A percentile compares a stretch with the other conserved stretches of the same genome.
phyloP scores from a whole-genome alignment of 176 grass and related monocot genomes.

The Thalia dealbata region DNA sequence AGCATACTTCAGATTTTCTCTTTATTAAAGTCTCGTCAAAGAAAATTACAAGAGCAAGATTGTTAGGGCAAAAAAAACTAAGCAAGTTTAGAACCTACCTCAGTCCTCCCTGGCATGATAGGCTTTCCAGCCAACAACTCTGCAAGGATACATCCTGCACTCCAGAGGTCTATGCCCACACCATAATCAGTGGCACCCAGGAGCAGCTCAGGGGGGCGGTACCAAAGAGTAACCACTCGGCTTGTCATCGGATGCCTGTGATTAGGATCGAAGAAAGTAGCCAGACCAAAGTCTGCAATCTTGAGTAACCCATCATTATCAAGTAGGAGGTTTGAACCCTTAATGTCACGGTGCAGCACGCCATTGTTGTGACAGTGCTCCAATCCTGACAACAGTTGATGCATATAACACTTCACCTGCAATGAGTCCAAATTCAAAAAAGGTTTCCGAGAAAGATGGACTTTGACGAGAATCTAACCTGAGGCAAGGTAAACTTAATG shows the following conservation, averaged over 20 bases:
- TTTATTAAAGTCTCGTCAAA: background rate
- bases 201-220: constrained; percentile 9
- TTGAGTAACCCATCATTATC: constrained; percentile 7
- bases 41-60: background rate
- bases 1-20: background rate
- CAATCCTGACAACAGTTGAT: constrained; percentile 12
- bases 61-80: background rate
- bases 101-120: constrained; percentile 12
- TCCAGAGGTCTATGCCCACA: constrained; percentile 7
- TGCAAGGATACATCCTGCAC: constrained; percentile 6
- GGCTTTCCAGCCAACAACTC: constrained; percentile 2
- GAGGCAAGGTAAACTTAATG: constrained; percentile 1
- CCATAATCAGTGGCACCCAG: constrained; percentile 10
- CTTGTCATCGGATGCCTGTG: constrained; percentile 12
- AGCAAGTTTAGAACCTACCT: constrained; percentile 3
- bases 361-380: constrained; percentile 15
- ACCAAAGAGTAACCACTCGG: constrained; percentile 13
- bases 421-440: background rate
- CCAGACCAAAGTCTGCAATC: constrained; percentile 16
- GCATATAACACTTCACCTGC: constrained; percentile 17
- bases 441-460: too few relatives aligned
- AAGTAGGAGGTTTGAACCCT: constrained; percentile 8
- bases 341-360: constrained; percentile 14
- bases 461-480: constrained; percentile 1
- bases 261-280: constrained; percentile 10